Evolutionary conservation across 257 asterid genomes (phyloP).

Genomic region (Ligustrum vulgare): DNA sequence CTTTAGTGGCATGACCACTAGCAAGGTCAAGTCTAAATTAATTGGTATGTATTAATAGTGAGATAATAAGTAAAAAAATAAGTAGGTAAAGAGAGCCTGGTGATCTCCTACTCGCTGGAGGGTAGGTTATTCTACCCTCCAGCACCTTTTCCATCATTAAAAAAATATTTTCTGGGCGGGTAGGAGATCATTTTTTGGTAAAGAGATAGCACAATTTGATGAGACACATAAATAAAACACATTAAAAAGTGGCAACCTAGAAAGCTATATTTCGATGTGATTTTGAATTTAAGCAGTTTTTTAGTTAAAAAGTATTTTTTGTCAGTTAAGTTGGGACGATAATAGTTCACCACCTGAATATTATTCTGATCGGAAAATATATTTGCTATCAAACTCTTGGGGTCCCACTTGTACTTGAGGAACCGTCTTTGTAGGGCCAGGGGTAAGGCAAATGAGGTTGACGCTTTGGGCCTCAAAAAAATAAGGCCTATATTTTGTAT

Average conservation of each 20-base stretch:
- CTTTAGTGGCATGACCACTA: slow-evolving; percentile 4
- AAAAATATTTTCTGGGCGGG: too few species aligned
- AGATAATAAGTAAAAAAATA: neutral
- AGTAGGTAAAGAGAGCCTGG: neutral
- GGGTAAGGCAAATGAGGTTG: too few species aligned
- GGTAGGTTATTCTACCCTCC: too few species aligned
- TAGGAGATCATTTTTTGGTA: too few species aligned
- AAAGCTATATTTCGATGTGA: neutral
- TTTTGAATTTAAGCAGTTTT: too few species aligned
- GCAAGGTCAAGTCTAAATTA: neutral
- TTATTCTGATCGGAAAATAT: neutral
- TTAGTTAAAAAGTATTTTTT: too few species aligned
- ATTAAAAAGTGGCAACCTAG: neutral
- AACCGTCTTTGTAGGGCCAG: too few species aligned
- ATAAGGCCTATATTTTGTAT: too few species aligned
- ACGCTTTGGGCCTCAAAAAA: too few species aligned
- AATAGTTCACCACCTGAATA: neutral
- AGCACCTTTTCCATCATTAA: too few species aligned
- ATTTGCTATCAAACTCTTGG: neutral
- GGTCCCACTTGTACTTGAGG: neutral
- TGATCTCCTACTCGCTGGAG: too few species aligned
- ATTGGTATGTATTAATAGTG: too few species aligned
- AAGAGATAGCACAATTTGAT: neutral
- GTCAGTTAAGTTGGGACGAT: neutral
- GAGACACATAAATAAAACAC: neutral